Evolutionary conservation across 768 basidiomycete species (phyloP), one percentile per base, ranked within the genome.

Genomic region (Suillus sp.): DNA sequence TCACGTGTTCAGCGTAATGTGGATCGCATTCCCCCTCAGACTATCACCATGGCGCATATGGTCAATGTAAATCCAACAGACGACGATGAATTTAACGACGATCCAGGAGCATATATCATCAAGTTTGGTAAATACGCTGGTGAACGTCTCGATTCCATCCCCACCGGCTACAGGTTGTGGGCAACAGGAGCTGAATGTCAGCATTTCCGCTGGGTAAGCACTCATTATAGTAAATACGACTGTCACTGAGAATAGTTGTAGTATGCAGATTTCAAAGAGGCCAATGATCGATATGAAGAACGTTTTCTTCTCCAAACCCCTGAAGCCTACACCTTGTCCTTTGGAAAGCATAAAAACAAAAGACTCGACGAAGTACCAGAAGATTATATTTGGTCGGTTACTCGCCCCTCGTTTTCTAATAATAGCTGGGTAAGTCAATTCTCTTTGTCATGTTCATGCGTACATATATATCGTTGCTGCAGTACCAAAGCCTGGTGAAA

Each of bases 41-140:
- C 9, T 34, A 53, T 6, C 34, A 22, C 34, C 37, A 56, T 56
- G 55, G 16, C 22, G 14, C 9, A 56, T n/a, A 53, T 10, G 4
- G 3, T 16, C 50, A 51, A 51, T 37, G 14, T 37, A 18, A 38
- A n/a, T 53, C 11, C 51, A 53, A 1, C 20, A 34, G 20, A 34
- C 11, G 51, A 38, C 8, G 60, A 55, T 6, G 51, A 22, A 16
- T 25, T 34, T n/a, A 13, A 60, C 42, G 35, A 63, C 51, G 56
- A 65, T 55, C 69, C 71, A 51, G 72, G 72, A 18, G 66, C 62
- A 60, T 67, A 69, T 27, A 62, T 65, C n/a, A 1, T 63, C 14
- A 59, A 64, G 3, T 64, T 65, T 38, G 40, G 56, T 1, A 9
- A 2, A 25, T 6, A 16, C 18, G 4, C 51, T 16, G 62, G 62